Evolutionary conservation across 306 rosid species (phyloP).

Genomic region (Pachyrhizus erosus): DNA sequence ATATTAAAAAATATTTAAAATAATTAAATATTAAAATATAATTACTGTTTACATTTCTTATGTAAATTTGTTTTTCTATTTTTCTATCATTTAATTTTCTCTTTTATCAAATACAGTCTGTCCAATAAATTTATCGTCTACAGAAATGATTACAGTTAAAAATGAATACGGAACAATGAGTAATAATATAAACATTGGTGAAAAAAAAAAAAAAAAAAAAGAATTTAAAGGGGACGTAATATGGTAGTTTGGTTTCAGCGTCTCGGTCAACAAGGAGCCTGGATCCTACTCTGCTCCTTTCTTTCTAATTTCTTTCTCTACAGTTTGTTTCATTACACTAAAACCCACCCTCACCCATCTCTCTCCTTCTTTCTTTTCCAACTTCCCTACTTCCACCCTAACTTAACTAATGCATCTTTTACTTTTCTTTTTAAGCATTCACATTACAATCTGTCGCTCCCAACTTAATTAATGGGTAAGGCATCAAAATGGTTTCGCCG

Average conservation of each 20-base stretch:
- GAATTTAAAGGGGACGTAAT: background rate
- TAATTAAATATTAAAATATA: too few species aligned
- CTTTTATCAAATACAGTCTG: too few species aligned
- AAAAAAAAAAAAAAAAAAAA: background rate
- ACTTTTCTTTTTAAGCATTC: too few species aligned
- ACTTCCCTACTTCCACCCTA: background rate
- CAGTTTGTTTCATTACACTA: background rate
- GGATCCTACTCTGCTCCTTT: background rate
- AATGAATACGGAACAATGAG: too few species aligned
- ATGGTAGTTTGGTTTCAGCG: background rate
- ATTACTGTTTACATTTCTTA: too few species aligned
- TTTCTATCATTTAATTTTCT: too few species aligned
- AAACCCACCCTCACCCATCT: background rate
- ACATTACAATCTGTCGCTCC: too few species aligned
- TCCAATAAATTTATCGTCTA: background rate
- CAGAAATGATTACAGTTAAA: background rate
- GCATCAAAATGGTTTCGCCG: conserved; percentile 82
- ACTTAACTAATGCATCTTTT: too few species aligned
- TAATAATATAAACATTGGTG: background rate
- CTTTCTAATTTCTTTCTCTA: background rate
- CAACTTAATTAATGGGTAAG: conserved; percentile 72
- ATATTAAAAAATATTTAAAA: too few species aligned
- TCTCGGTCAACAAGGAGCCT: too few species aligned
- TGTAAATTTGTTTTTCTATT: too few species aligned
- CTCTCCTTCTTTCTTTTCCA: background rate